Evolutionary conservation across 441 rosid species (phyloP).

Genomic region (Erodium texanum): DNA sequence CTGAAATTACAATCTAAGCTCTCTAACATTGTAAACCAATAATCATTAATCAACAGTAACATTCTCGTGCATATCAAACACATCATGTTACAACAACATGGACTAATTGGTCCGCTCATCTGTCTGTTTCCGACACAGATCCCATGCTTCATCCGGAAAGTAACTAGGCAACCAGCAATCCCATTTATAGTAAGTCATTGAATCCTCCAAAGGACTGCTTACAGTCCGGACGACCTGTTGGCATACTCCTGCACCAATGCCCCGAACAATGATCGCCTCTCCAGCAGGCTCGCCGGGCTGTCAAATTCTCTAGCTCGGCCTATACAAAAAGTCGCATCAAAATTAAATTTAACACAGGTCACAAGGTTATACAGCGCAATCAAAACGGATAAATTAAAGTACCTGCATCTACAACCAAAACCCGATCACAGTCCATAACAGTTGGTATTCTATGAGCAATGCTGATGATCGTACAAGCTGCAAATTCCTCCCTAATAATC

Average conservation of each 20-base stretch:
- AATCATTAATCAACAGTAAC: no score
- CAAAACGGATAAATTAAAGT: no score
- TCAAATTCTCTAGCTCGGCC: conserved; percentile 73
- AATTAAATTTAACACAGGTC: no score
- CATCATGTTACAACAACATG: neutral
- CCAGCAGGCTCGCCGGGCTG: conserved; percentile 57
- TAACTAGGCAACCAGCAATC: no score
- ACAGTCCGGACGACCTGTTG: conserved; percentile 63
- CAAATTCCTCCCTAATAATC: conserved; percentile 61
- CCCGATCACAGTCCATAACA: conserved; percentile 81
- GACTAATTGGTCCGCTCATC: neutral
- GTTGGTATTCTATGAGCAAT: conserved; percentile 82
- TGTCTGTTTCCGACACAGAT: neutral
- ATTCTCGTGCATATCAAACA: no score
- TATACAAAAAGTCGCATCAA: conserved; percentile 15
- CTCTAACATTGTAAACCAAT: neutral
- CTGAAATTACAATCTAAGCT: neutral
- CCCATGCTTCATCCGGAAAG: no score
- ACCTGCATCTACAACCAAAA: conserved; percentile 49
- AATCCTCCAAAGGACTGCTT: neutral
- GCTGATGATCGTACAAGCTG: conserved; percentile 70
- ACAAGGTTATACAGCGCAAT: no score
- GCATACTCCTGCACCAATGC: conserved; percentile 92
- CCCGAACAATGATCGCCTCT: conserved; percentile 63
- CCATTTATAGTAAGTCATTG: no score